Base-by-base conservation (phyloP, 768 basidiomycete species). In the Xanthoconium purpureum region DNA sequence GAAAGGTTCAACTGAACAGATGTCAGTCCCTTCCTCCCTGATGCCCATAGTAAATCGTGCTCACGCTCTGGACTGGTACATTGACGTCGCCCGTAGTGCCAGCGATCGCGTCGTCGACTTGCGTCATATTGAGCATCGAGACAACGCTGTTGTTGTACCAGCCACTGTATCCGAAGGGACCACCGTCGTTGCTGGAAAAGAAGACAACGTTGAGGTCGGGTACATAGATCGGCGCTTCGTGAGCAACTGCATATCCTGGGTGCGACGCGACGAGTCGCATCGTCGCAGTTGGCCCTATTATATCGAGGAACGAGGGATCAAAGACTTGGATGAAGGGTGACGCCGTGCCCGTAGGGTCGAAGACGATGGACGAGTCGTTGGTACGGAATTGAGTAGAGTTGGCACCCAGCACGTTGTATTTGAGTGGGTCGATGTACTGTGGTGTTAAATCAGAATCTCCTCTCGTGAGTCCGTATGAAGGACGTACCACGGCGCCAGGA, bases 191-290 rank as follows among this genome's bases (percentile, higher is more conserved):
- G 69, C 85, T 86, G 5, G 82, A 78, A 62, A 92, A 92, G 73
- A 84, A 86, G 3, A 94, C 75, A 56, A 86, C 81, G 62, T 91
- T 80, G 18, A 84, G 85, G 35, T 74, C 76, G 3, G 83, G 72
- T 24, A 82, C 75, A 69, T 84, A 90, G 1, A 91, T 74, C 0
- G 87, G 88, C 3, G 88, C 91, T 71, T 92, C 91, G 64, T 92
- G 90, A 13, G 89, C 88, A 59, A 91, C 84, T 1, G 85, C 85
- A 68, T 84, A 86, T 7, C 78, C 80, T 11, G 79, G 77, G 57
- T 85, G 84, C 6, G 81, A 79, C 0, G 85, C 84, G 39, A 94
- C 79, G 52, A 81, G 70, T 10, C 80, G 78, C 51, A 92, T 78
- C 0, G 78, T 78, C 10, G 89, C 82, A 35, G 74, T 72, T 10